Evolutionary conservation across 2,329 filamentous ascomycete species (phyloP).

Genomic region (Aspergillus sp.): DNA sequence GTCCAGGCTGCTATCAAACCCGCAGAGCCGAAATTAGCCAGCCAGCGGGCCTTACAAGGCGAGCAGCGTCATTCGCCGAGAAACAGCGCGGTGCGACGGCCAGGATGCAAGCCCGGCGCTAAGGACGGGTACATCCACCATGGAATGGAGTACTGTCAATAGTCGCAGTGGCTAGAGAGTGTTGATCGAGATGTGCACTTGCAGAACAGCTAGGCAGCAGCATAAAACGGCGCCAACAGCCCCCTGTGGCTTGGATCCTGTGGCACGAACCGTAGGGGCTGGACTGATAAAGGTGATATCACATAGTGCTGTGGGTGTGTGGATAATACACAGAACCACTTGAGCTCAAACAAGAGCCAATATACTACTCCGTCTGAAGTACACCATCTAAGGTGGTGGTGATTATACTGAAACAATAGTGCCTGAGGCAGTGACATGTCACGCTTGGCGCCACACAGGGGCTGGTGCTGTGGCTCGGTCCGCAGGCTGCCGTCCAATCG

Average conservation of each 20-base stretch:
- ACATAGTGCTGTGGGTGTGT: no score
- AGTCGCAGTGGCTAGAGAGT: conserved; percentile 12
- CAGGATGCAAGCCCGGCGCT: conserved; percentile 7
- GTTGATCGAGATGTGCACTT: conserved; percentile 14
- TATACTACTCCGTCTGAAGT: no score
- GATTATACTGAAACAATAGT: no score
- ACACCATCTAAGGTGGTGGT: no score
- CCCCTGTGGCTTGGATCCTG: no score
- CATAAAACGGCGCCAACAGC: conserved; percentile 5
- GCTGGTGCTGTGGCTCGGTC: background rate
- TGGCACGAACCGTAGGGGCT: no score
- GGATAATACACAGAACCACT: no score
- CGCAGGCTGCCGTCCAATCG: background rate
- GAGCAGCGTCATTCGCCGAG: background rate
- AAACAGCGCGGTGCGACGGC: background rate
- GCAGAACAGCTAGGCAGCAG: conserved; percentile 21
- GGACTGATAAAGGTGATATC: no score
- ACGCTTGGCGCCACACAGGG: background rate
- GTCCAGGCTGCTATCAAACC: background rate
- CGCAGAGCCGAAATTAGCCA: background rate
- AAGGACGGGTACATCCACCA: conserved; percentile 16
- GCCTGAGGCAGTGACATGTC: no score
- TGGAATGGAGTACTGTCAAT: conserved; percentile 14
- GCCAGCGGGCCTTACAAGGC: conserved; percentile 1
- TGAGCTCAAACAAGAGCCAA: no score